A percentile compares a stretch with the other conserved stretches of the same genome.
phyloP scores from a whole-genome alignment of 805 yeast species.

The Ogataea saltuana region DNA sequence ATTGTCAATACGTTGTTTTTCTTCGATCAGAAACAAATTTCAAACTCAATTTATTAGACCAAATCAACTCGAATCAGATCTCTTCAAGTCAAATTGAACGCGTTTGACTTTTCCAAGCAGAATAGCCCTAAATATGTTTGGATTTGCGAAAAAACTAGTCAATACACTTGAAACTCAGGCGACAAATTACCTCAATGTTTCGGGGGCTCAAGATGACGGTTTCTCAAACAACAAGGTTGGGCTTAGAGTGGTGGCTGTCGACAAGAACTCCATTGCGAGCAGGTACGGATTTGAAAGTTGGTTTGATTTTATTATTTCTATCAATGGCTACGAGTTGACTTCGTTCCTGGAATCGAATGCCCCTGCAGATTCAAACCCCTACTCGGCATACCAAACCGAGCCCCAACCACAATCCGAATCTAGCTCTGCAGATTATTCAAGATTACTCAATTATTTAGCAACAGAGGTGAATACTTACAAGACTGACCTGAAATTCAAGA shows the following conservation, averaged over 20 bases:
- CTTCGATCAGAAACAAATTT: background rate
- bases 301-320: constrained; percentile 83
- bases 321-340: constrained; percentile 68
- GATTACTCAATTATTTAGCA: constrained; percentile 27
- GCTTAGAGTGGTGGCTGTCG: constrained; percentile 56
- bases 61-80: background rate
- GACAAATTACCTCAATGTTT: constrained; percentile 24
- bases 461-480: constrained; percentile 31
- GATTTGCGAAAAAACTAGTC: constrained; percentile 65
- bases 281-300: constrained; percentile 70
- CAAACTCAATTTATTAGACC: too few species aligned
- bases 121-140: constrained; percentile 43
- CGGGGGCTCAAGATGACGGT: constrained; percentile 39
- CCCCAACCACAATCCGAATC: constrained; percentile 12
- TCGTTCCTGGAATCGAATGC: constrained; percentile 28
- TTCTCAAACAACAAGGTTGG: constrained; percentile 47
- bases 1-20: too few species aligned
- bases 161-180: constrained; percentile 47
- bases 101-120: background rate
- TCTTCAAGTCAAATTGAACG: too few species aligned
- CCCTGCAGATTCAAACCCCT: constrained; percentile 29
- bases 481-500: constrained; percentile 49
- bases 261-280: constrained; percentile 46
- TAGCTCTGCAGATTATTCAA: constrained; percentile 21
- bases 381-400: constrained; percentile 14